Evolutionary conservation across 2,329 filamentous ascomycete genomes (phyloP).

Genomic region (Penicillium oxalicum): DNA sequence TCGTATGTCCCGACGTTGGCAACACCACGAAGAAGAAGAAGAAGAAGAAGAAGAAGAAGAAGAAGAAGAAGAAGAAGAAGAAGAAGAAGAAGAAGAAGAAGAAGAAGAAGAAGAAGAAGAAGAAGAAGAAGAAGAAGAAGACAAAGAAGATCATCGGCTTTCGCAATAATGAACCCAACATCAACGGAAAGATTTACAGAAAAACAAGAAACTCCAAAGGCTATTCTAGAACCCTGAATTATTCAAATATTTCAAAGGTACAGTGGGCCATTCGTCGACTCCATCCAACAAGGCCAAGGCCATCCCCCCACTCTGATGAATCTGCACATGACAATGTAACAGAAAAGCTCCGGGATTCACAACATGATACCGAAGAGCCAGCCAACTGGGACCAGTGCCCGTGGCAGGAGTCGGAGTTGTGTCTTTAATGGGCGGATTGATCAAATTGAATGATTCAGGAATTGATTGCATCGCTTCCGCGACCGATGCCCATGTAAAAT

Average conservation of each 20-base stretch:
- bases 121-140: no score
- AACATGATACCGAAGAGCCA: constrained; percentile 44
- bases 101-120: no score
- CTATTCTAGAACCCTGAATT: constrained; percentile 11
- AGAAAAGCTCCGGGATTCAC: constrained; percentile 46
- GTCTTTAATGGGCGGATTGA: constrained; percentile 52
- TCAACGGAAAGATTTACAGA: no score
- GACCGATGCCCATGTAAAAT: constrained; percentile 49
- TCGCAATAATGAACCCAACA: no score
- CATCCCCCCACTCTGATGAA: constrained; percentile 48
- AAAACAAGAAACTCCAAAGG: no score
- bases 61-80: no score
- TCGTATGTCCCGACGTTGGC: no score
- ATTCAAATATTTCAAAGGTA: constrained; percentile 13
- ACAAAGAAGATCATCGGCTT: no score
- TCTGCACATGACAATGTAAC: constrained; percentile 50
- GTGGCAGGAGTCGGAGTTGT: constrained; percentile 38
- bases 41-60: no score
- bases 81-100: no score
- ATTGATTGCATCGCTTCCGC: constrained; percentile 47
- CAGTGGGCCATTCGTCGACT: constrained; percentile 39
- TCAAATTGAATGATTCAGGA: constrained; percentile 53
- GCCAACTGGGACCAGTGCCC: constrained; percentile 32
- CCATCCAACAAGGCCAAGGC: constrained; percentile 46
- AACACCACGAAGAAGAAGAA: no score